These are phyloP conservation scores for Lotmaria passim DNA, from an alignment of 208 protist species.

Conservation along the genomic window DNA sequence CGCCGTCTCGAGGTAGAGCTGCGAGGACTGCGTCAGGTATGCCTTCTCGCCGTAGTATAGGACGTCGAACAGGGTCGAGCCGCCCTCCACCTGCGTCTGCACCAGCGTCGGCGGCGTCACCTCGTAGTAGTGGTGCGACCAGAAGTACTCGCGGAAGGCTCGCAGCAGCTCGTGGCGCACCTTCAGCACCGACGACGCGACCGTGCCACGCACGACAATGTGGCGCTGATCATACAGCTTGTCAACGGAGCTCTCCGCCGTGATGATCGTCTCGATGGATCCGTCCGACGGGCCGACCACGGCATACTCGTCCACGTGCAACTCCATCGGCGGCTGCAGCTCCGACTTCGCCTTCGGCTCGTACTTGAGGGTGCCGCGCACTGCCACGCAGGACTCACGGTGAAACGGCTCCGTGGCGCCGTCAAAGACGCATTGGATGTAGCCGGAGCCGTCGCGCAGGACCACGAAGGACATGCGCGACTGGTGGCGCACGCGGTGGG, in stretches of 20 bases:
- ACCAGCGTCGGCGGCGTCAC: slow-evolving; percentile 98
- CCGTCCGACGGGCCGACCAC: slow-evolving; percentile 86
- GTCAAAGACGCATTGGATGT: slow-evolving; percentile 95
- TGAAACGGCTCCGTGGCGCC: slow-evolving; percentile 76
- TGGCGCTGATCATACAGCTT: slow-evolving; percentile 96
- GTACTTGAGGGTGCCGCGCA: slow-evolving; percentile 71
- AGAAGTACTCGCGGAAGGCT: slow-evolving; percentile 97
- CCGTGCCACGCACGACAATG: slow-evolving; percentile 93
- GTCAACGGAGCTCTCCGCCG: slow-evolving; percentile 91
- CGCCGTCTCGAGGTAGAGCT: slow-evolving; percentile 99
- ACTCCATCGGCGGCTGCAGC: slow-evolving; percentile 81
- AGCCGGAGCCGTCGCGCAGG: slow-evolving; percentile 96
- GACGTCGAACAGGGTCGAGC: slow-evolving; percentile 98
- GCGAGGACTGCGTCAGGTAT: slow-evolving; percentile 98
- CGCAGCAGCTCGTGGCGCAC: slow-evolving; percentile 91
- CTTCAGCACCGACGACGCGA: slow-evolving; percentile 88
- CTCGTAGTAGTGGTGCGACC: slow-evolving; percentile 89
- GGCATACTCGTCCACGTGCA: slow-evolving; percentile 89
- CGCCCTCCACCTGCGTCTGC: slow-evolving; percentile 98
- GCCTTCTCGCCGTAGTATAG: slow-evolving; percentile 98
- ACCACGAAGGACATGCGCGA: slow-evolving; percentile 96
- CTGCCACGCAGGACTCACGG: slow-evolving; percentile 86
- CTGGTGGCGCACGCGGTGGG: slow-evolving; percentile 94
- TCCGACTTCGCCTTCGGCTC: slow-evolving; percentile 88
- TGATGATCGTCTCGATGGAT: slow-evolving; percentile 90